Conservation (phyloP, 139 green algal genomes). For the Eudorina sp. region DNA sequence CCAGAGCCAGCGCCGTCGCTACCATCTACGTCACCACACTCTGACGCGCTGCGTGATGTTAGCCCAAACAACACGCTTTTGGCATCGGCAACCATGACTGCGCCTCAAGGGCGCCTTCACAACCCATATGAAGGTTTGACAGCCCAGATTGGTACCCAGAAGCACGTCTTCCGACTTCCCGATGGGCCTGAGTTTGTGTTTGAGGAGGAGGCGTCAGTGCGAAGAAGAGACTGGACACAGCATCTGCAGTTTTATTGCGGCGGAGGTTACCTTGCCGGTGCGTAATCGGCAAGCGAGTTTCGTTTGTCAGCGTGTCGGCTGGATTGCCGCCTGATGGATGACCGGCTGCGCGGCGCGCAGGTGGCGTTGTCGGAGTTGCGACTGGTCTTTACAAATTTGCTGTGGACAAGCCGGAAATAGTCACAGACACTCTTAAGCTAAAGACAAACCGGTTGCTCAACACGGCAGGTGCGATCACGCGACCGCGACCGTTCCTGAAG, state of each 20-base stretch:
- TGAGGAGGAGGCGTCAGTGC: conserved; percentile 83
- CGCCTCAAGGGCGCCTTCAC: conserved; percentile 50
- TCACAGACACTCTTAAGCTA: conserved; percentile 60
- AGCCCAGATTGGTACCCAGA: conserved; percentile 47
- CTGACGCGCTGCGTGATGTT: conserved; percentile 2
- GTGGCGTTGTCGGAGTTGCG: conserved; percentile 56
- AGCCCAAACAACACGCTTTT: conserved; percentile 23
- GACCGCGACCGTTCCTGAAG: too few species aligned
- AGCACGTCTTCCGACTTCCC: conserved; percentile 74
- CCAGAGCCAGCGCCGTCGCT: conserved; percentile 11
- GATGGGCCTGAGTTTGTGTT: conserved; percentile 90
- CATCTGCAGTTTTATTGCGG: conserved; percentile 95
- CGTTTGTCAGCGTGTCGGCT: conserved; percentile 18
- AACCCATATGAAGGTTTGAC: conserved; percentile 64
- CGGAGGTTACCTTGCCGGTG: conserved; percentile 86
- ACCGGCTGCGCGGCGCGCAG: conserved; percentile 17
- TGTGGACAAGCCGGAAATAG: conserved; percentile 49
- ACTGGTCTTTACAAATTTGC: conserved; percentile 57
- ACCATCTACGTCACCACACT: conserved; percentile 18
- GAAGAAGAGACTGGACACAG: conserved; percentile 84
- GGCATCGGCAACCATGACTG: not conserved
- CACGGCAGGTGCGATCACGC: conserved; percentile 68
- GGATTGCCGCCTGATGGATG: conserved; percentile 18
- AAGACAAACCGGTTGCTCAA: conserved; percentile 86
- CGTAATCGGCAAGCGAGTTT: not conserved